Percentiles rank a stretch among this genome's conserved stretches.
These are phyloP conservation scores for Macrophomina tecta DNA, from an alignment of 2,329 filamentous ascomycete species.

Conservation along the genomic window DNA sequence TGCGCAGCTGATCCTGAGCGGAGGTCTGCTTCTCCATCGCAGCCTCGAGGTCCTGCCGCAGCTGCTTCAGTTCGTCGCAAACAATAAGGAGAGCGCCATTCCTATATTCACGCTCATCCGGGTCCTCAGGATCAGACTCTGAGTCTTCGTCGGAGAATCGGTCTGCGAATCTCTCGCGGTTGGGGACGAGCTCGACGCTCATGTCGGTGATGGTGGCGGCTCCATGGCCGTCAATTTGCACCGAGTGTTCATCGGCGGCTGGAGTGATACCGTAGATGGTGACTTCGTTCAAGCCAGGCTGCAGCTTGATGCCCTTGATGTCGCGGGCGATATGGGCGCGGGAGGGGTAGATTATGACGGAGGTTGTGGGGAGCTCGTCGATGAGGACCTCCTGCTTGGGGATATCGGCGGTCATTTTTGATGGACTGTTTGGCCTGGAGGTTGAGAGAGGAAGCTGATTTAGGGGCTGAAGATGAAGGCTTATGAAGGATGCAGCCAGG, in stretches of 20 bases:
- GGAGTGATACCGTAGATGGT: constrained; percentile 62
- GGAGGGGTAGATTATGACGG: constrained; percentile 67
- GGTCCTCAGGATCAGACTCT: constrained; percentile 39
- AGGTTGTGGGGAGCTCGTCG: constrained; percentile 63
- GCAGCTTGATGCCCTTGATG: constrained; percentile 60
- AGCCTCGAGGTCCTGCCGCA: constrained; percentile 31
- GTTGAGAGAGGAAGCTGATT: background rate
- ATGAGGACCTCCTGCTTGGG: constrained; percentile 41
- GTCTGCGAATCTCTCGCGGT: constrained; percentile 61
- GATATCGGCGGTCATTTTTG: constrained; percentile 21
- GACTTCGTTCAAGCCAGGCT: constrained; percentile 64
- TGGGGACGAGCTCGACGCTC: constrained; percentile 63
- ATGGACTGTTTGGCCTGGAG: background rate
- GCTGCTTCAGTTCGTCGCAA: constrained; percentile 33
- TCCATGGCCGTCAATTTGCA: constrained; percentile 67
- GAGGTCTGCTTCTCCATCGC: constrained; percentile 36
- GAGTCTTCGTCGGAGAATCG: constrained; percentile 54
- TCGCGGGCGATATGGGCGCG: constrained; percentile 67
- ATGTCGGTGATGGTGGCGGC: constrained; percentile 67
- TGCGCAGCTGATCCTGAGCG: constrained; percentile 33
- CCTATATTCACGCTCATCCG: constrained; percentile 51
- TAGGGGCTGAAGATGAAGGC: background rate
- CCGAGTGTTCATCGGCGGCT: constrained; percentile 60
- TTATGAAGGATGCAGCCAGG: constrained; percentile 19
- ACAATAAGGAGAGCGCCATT: constrained; percentile 53